A percentile compares a stretch with the other conserved stretches of the same genome.
These are phyloP conservation scores for Lichtheimia ornata DNA, from an alignment of 371 early-diverging fungal species.

Conservation along the genomic window DNA sequence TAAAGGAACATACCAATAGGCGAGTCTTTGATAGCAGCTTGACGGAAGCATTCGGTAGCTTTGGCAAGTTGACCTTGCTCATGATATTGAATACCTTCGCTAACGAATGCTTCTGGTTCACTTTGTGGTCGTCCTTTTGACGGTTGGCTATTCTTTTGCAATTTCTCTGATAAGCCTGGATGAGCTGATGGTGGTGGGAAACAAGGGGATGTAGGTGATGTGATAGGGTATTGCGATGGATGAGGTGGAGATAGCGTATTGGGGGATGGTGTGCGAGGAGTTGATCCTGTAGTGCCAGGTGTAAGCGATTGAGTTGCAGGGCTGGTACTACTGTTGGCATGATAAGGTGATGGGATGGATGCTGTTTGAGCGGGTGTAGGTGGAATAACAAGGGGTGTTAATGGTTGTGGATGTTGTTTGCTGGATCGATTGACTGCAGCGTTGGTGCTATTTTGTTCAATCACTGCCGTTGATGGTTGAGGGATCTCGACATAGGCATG, in stretches of 20 bases:
- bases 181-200: conserved; percentile 12
- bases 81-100: conserved; percentile 55
- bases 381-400: conserved; percentile 38
- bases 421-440: conserved; percentile 3
- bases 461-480: conserved; percentile 17
- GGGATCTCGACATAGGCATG: conserved; percentile 21
- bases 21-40: conserved; percentile 61
- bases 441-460: conserved; percentile 11
- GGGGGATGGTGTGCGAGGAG: conserved; percentile 24
- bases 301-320: conserved; percentile 2
- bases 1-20: conserved; percentile 79
- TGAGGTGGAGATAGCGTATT: conserved; percentile 18
- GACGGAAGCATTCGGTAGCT: conserved; percentile 69
- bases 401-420: conserved; percentile 27
- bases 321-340: conserved; percentile 5
- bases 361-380: conserved; percentile 28
- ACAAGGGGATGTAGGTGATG: conserved; percentile 10
- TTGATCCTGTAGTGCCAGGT: not conserved
- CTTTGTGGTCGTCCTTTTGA: not conserved
- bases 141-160: conserved; percentile 4
- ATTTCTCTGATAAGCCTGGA: conserved; percentile 8
- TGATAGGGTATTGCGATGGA: conserved; percentile 3
- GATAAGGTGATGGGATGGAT: conserved; percentile 9
- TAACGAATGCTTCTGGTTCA: conserved; percentile 25
- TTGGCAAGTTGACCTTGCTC: conserved; percentile 66